A percentile compares a stretch with the other conserved stretches of the same genome.
Evolutionary conservation across 495 filamentous ascomycete species (phyloP).

Genomic region (Aspergillus mulundensis): DNA sequence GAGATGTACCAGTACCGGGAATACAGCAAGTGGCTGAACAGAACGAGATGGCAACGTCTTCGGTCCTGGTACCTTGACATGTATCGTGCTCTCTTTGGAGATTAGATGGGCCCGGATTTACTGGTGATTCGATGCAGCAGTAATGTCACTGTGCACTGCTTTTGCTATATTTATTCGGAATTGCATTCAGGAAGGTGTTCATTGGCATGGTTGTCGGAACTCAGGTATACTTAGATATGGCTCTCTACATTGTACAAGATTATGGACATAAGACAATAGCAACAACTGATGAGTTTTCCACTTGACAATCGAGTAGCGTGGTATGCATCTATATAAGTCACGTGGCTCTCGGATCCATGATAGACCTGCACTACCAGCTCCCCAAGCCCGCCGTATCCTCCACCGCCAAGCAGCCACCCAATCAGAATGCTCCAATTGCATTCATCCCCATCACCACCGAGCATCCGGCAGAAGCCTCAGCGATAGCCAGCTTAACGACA

Average conservation of each 20-base stretch:
- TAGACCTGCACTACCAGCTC: not conserved
- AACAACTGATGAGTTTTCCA: not conserved
- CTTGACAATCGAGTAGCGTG: not conserved
- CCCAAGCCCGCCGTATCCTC: not conserved
- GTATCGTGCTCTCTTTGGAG: slow-evolving; percentile 20
- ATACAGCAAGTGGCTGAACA: slow-evolving; percentile 80
- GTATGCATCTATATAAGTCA: not conserved
- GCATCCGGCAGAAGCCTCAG: slow-evolving; percentile 8
- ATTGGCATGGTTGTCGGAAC: not conserved
- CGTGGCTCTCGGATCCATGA: slow-evolving; percentile 1
- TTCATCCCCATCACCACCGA: not conserved
- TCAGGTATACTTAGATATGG: not conserved
- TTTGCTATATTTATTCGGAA: not conserved
- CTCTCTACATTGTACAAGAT: not conserved
- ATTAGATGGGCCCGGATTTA: slow-evolving; percentile 4
- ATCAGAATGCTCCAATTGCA: slow-evolving; percentile 22
- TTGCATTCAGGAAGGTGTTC: not conserved
- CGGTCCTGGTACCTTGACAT: slow-evolving; percentile 27
- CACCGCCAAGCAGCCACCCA: slow-evolving; percentile 14
- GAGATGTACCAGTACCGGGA: slow-evolving; percentile 94
- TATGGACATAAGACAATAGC: not conserved
- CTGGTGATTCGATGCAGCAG: not conserved
- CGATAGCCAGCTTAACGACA: slow-evolving; percentile 3
- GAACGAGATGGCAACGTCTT: slow-evolving; percentile 69
- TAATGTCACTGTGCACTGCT: not conserved